Evolutionary conservation across 2,329 filamentous ascomycete genomes (phyloP), one percentile per base, ranked within the genome.

Genomic region (Daldinia eschscholtzii): DNA sequence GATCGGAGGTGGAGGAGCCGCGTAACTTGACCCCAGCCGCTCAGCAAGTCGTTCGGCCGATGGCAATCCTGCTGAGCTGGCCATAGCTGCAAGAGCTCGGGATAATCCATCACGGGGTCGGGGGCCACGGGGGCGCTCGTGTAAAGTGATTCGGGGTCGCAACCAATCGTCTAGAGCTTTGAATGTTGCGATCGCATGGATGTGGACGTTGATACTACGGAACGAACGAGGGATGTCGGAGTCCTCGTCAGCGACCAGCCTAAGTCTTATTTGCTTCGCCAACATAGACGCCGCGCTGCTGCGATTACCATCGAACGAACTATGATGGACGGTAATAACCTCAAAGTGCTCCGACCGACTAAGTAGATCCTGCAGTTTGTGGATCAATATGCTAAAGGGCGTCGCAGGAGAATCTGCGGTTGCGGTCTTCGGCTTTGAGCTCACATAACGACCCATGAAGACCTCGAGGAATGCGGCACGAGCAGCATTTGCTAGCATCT

Each of bases 301-400:
- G 66, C 94, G 90, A 73, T 93, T 97, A 61, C 92, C 93, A 78
- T 98, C 95, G 74, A 95, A 92, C 4, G 93, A 91, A 74, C 97
- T 97, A 70, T 97, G 92, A 79, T 97, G 93, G 62, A 98, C 94
- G 6, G 96, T 99, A 69, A 97, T 89, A 50, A 99, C 95, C 78
- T 99, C 96, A 75, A 98, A 99, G 83, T 98, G 94, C 83, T 99
- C 96, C 37, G 95, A 97, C 73, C 96, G 91, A 83, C 96, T 99
- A 64, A 99, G 87, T 65, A 99, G 84, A 81, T 99, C 96, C 81
- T 99, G 96, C 35, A 99, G 85, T 80, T 99, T 99, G 79, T 94
- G 92, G 44, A 97, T 91, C 79, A 99, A 86, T 59, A 97, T 88
- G 76, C 94, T 96, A 79, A 98, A 97, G 0, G 94, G 91, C 0